Conservation (phyloP, 768 basidiomycete genomes). For the Russula abietina region DNA sequence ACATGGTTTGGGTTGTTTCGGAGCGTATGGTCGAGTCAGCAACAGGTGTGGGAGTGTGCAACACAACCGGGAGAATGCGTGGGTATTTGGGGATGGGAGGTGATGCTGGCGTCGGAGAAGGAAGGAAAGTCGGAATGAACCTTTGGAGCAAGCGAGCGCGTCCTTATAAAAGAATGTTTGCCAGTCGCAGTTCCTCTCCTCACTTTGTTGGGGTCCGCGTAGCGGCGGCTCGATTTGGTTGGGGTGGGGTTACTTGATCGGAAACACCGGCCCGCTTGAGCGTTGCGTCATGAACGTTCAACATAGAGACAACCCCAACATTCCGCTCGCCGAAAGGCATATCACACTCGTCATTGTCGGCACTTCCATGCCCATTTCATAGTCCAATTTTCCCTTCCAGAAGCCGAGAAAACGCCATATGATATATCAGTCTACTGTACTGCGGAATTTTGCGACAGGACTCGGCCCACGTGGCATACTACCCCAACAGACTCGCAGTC, state of each 20-base stretch:
- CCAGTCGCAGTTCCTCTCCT: too few relatives aligned
- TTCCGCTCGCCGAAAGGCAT: neutral
- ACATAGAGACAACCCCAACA: neutral
- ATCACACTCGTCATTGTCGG: neutral
- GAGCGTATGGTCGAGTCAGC: slow-evolving; percentile 33
- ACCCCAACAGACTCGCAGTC: neutral
- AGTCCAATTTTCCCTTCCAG: neutral
- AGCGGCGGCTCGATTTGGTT: neutral
- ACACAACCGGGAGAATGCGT: neutral
- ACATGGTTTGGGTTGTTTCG: slow-evolving; percentile 34
- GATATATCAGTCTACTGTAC: neutral
- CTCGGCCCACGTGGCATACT: too few relatives aligned
- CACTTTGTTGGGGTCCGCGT: slow-evolving; percentile 14
- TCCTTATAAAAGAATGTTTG: slow-evolving; percentile 15
- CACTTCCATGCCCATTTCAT: neutral
- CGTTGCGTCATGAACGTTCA: too few relatives aligned
- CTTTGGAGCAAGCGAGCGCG: slow-evolving; percentile 10
- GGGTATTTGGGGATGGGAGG: neutral
- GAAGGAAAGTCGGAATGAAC: neutral
- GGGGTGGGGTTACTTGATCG: slow-evolving; percentile 8
- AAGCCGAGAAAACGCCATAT: neutral
- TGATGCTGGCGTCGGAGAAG: neutral
- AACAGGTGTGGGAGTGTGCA: neutral
- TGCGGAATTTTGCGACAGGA: neutral
- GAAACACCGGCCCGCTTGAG: neutral